phyloP scores from a whole-genome alignment of 2,329 filamentous ascomycete genomes.

The Pseudogymnoascus sp. region DNA sequence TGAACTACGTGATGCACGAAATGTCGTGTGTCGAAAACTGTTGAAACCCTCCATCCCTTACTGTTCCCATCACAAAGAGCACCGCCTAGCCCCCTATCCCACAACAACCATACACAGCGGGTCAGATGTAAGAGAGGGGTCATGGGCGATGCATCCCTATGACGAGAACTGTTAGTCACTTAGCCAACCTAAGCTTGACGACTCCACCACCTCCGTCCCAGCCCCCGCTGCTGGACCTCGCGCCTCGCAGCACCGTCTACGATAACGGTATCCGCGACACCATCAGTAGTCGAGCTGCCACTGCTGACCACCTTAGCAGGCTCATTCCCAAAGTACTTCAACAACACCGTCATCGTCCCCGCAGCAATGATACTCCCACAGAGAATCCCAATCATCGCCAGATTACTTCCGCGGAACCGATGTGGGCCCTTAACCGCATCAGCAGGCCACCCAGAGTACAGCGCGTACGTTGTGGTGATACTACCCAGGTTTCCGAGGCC shows the following conservation, averaged over 20 bases:
- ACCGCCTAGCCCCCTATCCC: not conserved
- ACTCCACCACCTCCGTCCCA: slow-evolving; percentile 34
- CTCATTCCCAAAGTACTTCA: slow-evolving; percentile 51
- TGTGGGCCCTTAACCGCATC: slow-evolving; percentile 61
- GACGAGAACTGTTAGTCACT: slow-evolving; percentile 21
- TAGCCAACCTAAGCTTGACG: slow-evolving; percentile 17
- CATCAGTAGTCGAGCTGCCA: slow-evolving; percentile 30
- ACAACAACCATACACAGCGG: not conserved
- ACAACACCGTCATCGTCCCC: slow-evolving; percentile 57
- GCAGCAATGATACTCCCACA: slow-evolving; percentile 68
- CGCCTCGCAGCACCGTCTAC: slow-evolving; percentile 55
- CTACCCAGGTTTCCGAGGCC: slow-evolving; percentile 81
- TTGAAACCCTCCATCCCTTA: not conserved
- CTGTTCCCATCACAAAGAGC: slow-evolving; percentile 24
- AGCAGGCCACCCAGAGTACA: slow-evolving; percentile 79
- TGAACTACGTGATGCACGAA: slow-evolving; percentile 14
- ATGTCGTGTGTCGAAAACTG: not conserved
- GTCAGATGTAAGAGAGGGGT: not conserved
- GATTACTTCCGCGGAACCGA: slow-evolving; percentile 75
- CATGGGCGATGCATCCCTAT: slow-evolving; percentile 16
- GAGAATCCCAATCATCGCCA: slow-evolving; percentile 82
- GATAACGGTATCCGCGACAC: slow-evolving; percentile 32
- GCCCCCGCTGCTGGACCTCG: slow-evolving; percentile 51
- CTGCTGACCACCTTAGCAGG: slow-evolving; percentile 38
- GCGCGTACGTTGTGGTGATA: slow-evolving; percentile 78